These are phyloP conservation scores for Boletus edulis DNA, from an alignment of 768 basidiomycete genomes.

Conservation along the genomic window DNA sequence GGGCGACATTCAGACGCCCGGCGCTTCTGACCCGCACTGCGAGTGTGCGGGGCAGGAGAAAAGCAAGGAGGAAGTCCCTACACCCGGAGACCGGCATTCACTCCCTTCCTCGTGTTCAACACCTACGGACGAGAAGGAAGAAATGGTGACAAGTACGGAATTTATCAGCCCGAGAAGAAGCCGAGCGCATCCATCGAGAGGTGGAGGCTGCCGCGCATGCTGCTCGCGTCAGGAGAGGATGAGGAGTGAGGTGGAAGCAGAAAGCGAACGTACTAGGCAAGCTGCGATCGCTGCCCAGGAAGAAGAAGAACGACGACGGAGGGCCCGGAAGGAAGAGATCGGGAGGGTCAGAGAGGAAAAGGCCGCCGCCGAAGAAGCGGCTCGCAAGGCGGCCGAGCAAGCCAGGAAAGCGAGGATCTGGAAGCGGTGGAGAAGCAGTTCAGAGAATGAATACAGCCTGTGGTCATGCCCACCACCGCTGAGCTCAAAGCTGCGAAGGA, in stretches of 20 bases:
- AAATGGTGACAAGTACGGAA: no score
- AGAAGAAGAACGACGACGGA: slow-evolving; percentile 23
- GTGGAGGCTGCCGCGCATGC: slow-evolving; percentile 22
- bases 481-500: slow-evolving; percentile 26
- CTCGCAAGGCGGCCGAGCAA: slow-evolving; percentile 18
- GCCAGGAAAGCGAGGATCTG: no score
- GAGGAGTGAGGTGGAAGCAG: slow-evolving; percentile 19
- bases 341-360: slow-evolving; percentile 12
- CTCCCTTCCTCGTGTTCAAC: no score
- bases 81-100: no score
- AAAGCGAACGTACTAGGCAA: slow-evolving; percentile 13
- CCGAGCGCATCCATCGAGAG: slow-evolving; percentile 20
- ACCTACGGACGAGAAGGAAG: no score
- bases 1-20: no score
- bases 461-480: slow-evolving; percentile 27
- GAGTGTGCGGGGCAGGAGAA: no score
- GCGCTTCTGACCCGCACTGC: no score
- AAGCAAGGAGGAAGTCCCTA: no score
- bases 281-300: slow-evolving; percentile 26
- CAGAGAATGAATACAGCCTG: slow-evolving; percentile 28
- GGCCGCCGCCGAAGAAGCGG: slow-evolving; percentile 25
- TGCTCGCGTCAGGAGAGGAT: slow-evolving; percentile 20
- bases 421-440: slow-evolving; percentile 24
- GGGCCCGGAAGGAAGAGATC: slow-evolving; percentile 19
- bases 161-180: slow-evolving; percentile 18